Percentiles rank a stretch among this genome's conserved stretches.
Evolutionary conservation across 1,284 basidiomycete genomes (phyloP).

Genomic region (Marasmius sp.): DNA sequence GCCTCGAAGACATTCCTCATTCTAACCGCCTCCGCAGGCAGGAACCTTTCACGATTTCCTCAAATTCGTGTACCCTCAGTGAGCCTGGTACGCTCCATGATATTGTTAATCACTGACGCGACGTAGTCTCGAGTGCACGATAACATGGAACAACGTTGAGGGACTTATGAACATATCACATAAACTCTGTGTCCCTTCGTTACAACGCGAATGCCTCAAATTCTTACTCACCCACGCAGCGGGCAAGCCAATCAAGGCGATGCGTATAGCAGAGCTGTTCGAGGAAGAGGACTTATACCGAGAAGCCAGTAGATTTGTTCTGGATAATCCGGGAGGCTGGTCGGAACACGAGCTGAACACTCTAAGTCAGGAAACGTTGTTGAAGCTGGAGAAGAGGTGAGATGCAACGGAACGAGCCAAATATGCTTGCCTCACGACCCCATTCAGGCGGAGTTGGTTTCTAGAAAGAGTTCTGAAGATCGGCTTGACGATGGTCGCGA

Average conservation of each 20-base stretch:
- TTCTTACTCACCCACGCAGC: constrained; percentile 91
- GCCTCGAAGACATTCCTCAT: not conserved
- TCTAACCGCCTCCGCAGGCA: constrained; percentile 42
- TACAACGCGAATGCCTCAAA: constrained; percentile 78
- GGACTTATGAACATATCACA: constrained; percentile 84
- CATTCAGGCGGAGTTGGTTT: constrained; percentile 76
- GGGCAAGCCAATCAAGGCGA: constrained; percentile 86
- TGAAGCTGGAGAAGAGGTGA: constrained; percentile 86
- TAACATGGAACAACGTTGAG: constrained; percentile 92
- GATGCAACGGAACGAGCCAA: constrained; percentile 11
- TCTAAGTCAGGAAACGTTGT: constrained; percentile 74
- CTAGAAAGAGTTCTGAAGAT: constrained; percentile 92
- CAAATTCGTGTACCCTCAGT: constrained; percentile 86
- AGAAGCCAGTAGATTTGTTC: constrained; percentile 85
- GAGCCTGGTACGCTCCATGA: constrained; percentile 25
- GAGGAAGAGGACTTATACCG: constrained; percentile 86
- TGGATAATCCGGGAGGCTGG: constrained; percentile 89
- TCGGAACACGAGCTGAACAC: constrained; percentile 79
- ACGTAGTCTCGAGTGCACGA: constrained; percentile 79
- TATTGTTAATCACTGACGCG: not conserved
- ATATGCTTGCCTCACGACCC: not conserved
- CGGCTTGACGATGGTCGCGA: constrained; percentile 80
- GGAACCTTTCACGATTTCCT: constrained; percentile 84
- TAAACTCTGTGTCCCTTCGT: constrained; percentile 79
- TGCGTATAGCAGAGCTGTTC: constrained; percentile 87